Conservation (phyloP, 371 early-diverging fungal species). For the Polyrhizophydium stewartii region DNA sequence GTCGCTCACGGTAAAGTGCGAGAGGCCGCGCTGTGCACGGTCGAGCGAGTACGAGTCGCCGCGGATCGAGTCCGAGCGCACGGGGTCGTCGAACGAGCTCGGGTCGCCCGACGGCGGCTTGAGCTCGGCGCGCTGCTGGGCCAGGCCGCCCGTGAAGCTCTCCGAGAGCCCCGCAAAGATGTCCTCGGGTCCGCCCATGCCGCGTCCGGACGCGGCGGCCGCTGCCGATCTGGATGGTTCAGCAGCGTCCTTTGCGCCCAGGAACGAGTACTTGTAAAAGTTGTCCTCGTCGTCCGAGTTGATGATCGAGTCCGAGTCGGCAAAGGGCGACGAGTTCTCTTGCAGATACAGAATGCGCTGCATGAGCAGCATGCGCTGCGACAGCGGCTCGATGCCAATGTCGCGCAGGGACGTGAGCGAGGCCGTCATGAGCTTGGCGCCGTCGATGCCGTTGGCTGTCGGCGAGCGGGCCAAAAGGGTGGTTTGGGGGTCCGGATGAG, state of each 20-base stretch:
- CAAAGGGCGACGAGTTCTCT: conserved; percentile 12
- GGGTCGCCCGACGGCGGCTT: too few relatives aligned
- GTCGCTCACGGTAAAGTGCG: too few relatives aligned
- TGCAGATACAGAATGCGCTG: conserved; percentile 27
- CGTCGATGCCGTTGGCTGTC: conserved; percentile 19
- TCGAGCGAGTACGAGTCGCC: too few relatives aligned
- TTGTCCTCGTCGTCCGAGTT: background rate
- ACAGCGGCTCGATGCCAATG: conserved; percentile 24
- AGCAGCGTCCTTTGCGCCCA: too few relatives aligned
- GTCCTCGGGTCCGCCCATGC: background rate
- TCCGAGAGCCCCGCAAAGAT: background rate
- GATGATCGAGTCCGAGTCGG: conserved; percentile 4
- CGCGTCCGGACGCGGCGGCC: background rate
- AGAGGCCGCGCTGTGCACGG: too few relatives aligned
- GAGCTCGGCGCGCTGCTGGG: too few relatives aligned
- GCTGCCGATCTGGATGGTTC: background rate
- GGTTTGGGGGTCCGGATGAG: too few relatives aligned
- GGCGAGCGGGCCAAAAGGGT: too few relatives aligned
- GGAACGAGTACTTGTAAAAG: too few relatives aligned
- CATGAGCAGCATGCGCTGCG: conserved; percentile 25
- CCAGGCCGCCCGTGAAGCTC: too few relatives aligned
- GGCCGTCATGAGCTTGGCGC: conserved; percentile 19
- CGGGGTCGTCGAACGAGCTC: too few relatives aligned
- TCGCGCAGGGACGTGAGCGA: conserved; percentile 23
- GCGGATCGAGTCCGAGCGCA: too few relatives aligned